These are phyloP conservation scores for Coprinellus micaceus DNA, from an alignment of 768 basidiomycete genomes.

Conservation along the genomic window DNA sequence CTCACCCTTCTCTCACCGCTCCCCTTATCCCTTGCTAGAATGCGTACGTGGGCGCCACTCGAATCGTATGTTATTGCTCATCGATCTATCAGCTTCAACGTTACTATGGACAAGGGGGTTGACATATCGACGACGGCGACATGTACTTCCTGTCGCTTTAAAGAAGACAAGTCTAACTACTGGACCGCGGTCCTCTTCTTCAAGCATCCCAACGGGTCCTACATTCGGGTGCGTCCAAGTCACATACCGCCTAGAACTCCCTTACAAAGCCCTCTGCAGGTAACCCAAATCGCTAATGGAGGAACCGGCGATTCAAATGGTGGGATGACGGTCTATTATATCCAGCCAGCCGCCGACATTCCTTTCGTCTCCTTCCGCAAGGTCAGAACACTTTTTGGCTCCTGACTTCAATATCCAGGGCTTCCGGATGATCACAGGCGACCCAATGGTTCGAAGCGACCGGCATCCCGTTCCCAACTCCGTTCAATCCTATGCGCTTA, in stretches of 20 bases:
- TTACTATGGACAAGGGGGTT: slow-evolving; percentile 3
- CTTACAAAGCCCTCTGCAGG: background rate
- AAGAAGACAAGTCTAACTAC: slow-evolving; percentile 9
- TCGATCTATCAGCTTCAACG: slow-evolving; percentile 1
- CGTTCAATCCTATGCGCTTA: slow-evolving; percentile 1
- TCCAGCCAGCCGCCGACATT: slow-evolving; percentile 2
- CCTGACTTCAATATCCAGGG: background rate
- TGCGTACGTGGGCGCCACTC: slow-evolving; percentile 1
- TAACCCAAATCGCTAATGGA: slow-evolving; percentile 5
- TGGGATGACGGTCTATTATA: slow-evolving; percentile 10
- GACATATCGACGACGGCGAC: slow-evolving; percentile 1
- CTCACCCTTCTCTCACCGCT: background rate
- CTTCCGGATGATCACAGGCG: slow-evolving; percentile 8
- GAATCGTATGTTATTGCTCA: background rate
- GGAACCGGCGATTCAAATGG: background rate
- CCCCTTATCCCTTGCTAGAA: background rate
- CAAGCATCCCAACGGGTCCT: slow-evolving; percentile 7
- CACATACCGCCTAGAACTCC: background rate
- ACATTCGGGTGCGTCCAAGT: background rate
- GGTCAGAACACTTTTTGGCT: background rate
- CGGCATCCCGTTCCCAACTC: background rate
- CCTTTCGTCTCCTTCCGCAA: background rate
- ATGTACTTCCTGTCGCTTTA: slow-evolving; percentile 5
- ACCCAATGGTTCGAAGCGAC: slow-evolving; percentile 7
- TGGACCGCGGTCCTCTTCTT: slow-evolving; percentile 9